Base-by-base conservation (phyloP, 441 rosid species). In the Euphorbia corollata region DNA sequence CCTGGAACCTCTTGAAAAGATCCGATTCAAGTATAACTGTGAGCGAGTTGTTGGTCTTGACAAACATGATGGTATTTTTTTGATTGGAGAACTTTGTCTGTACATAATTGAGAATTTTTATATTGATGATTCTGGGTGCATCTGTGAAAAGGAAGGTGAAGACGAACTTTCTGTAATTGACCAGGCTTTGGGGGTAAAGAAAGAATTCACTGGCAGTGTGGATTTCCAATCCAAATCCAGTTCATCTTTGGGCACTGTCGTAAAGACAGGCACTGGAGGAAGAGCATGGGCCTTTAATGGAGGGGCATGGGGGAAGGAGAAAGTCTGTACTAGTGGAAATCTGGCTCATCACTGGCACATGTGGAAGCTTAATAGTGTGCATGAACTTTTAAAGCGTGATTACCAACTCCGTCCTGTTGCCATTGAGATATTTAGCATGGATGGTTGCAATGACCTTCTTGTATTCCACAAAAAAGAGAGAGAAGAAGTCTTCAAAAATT, bases 251-350 rank as follows among this genome's bases (percentile, higher is more conserved):
- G 75, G 77, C 75, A 61, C 91, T 68, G 69, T 82, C 41, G 79
- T 77, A 36, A 93, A 87, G 82, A 71, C 90, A 53, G 85, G 77
- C 74, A 79, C 75, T 69, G 99, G 99, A 68, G 99, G 97, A 67
- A 86, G 96, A 79, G 99, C 99, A 48, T 96, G 99, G 99, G 99
- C 99, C 72, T 96, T 90, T 67, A 84, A 83, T 86, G 99, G 99
- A 71, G 99, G 99, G 79, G 99, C 99, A 59, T 96, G 99, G 99
- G 99, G 99, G 69, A 96, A 96, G 85, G 99, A 93, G 86, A 93
- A 84, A 83, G 77, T 90, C 58, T 71, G 86, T 72, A 81, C 75
- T 71, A 84, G 87, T 73, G 92, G 96, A 69, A 96, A 85, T 79
- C 75, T 96, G 68, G 96, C 97, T 58, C 99, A 96, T 79, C 92